A percentile compares a stretch with the other conserved stretches of the same genome.
These are phyloP conservation scores for Amanita rimosa DNA, from an alignment of 768 basidiomycete species.

Conservation along the genomic window DNA sequence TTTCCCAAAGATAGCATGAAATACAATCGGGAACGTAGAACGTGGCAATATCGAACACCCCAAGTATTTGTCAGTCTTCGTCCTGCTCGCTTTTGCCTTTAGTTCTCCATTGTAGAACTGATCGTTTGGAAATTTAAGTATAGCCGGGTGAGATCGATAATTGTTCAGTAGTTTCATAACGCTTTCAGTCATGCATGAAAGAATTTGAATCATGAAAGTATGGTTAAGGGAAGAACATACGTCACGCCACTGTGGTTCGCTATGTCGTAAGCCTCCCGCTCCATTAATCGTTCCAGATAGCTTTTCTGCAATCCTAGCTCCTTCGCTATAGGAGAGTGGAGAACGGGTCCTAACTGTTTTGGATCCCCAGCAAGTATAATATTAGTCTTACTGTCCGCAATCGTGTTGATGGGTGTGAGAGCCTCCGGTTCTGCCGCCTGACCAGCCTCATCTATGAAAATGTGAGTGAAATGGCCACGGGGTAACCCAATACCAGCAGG, in stretches of 20 bases:
- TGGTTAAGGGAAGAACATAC: not conserved
- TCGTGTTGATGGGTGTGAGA: constrained; percentile 19
- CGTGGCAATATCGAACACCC: constrained; percentile 27
- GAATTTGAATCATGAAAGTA: not conserved
- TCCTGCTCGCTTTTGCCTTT: constrained; percentile 28
- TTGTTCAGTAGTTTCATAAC: constrained; percentile 54
- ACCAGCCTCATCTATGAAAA: constrained; percentile 7
- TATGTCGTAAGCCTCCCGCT: constrained; percentile 12
- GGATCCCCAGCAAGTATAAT: constrained; percentile 34
- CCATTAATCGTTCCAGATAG: constrained; percentile 28
- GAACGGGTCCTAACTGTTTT: constrained; percentile 34
- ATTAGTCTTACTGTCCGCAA: constrained; percentile 22
- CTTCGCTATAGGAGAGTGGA: constrained; percentile 25
- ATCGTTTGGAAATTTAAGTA: constrained; percentile 51
- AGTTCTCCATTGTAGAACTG: constrained; percentile 48
- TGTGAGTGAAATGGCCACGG: constrained; percentile 5
- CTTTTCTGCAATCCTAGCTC: constrained; percentile 26
- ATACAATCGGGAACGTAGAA: constrained; percentile 46
- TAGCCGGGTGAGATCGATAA: constrained; percentile 51
- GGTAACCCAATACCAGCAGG: constrained; percentile 8
- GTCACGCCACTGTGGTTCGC: not conserved
- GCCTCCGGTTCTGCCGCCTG: constrained; percentile 6
- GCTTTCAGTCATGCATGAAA: constrained; percentile 20
- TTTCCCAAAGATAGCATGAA: constrained; percentile 48
- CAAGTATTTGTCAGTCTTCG: constrained; percentile 27